These are phyloP conservation scores for Endocladia muricata DNA, from an alignment of 31 red algal species.

Conservation along the genomic window DNA sequence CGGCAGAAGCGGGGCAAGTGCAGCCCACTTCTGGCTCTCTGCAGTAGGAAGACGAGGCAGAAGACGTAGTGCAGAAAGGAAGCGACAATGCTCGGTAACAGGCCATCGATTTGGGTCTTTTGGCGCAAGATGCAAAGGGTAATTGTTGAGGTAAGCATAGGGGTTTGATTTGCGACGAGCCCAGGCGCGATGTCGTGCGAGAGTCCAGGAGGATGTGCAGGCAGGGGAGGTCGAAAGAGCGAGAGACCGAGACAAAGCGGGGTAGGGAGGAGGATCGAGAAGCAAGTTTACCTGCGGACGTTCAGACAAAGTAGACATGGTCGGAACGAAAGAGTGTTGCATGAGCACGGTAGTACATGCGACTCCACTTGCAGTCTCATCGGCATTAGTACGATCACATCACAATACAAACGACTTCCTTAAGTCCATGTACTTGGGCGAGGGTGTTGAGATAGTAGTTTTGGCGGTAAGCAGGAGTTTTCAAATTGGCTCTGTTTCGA, in stretches of 20 bases:
- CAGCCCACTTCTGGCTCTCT: slow-evolving; percentile 14
- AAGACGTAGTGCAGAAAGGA: slow-evolving; percentile 21
- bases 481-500: too few relatives aligned
- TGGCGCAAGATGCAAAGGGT: background rate
- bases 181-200: slow-evolving; percentile 29
- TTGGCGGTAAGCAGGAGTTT: too few relatives aligned
- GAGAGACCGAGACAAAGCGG: background rate
- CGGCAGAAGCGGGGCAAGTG: slow-evolving; percentile 7
- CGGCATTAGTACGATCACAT: too few relatives aligned
- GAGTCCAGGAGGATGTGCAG: slow-evolving; percentile 8
- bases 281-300: background rate
- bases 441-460: too few relatives aligned
- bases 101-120: background rate
- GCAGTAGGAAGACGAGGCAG: background rate
- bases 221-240: background rate
- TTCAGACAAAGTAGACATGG: background rate
- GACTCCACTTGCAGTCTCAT: too few relatives aligned
- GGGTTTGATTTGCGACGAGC: slow-evolving; percentile 19
- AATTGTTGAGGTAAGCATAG: slow-evolving; percentile 17
- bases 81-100: slow-evolving; percentile 26
- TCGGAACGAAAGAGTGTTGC: too few relatives aligned
- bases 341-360: too few relatives aligned
- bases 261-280: background rate
- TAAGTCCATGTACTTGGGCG: too few relatives aligned
- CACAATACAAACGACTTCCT: too few relatives aligned